These are phyloP conservation scores for Groenewaldozyma auringiensis DNA, from an alignment of 1,139 yeast genomes.

Conservation along the genomic window DNA sequence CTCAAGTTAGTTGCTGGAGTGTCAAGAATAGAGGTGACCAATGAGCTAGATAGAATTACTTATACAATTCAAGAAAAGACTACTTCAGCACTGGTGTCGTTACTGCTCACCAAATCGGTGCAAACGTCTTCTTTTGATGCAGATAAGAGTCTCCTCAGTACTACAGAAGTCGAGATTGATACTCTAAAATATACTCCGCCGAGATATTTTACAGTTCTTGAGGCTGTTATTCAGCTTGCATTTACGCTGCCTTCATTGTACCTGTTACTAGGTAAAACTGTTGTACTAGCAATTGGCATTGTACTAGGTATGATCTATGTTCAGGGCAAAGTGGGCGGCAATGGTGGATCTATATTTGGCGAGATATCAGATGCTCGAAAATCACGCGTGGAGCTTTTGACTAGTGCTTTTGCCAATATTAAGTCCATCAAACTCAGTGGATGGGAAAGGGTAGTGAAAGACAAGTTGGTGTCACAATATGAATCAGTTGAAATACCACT, in stretches of 20 bases:
- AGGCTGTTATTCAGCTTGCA: not conserved
- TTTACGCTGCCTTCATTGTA: not conserved
- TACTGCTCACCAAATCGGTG: not conserved
- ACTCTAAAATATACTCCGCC: not conserved
- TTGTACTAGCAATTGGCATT: not conserved
- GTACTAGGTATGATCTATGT: not conserved
- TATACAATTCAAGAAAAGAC: not conserved
- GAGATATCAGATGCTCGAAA: not conserved
- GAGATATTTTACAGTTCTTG: not conserved
- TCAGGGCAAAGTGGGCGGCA: not conserved
- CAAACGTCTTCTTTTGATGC: not conserved
- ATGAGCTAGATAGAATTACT: not conserved
- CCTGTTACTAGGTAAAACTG: not conserved
- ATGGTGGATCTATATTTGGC: not conserved
- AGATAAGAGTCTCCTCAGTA: not conserved
- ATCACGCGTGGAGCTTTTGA: not conserved
- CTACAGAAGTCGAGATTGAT: slow-evolving; percentile 3
- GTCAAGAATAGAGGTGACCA: not conserved
- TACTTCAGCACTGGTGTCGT: not conserved
- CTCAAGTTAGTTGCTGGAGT: not conserved
- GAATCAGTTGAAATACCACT: slow-evolving; percentile 76
- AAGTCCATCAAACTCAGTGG: slow-evolving; percentile 66
- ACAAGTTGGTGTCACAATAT: slow-evolving; percentile 51
- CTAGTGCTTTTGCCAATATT: slow-evolving; percentile 33
- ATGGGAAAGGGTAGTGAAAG: slow-evolving; percentile 63